Evolutionary conservation across 768 basidiomycete species (phyloP).

Genomic region (Kwoniella bestiolae): DNA sequence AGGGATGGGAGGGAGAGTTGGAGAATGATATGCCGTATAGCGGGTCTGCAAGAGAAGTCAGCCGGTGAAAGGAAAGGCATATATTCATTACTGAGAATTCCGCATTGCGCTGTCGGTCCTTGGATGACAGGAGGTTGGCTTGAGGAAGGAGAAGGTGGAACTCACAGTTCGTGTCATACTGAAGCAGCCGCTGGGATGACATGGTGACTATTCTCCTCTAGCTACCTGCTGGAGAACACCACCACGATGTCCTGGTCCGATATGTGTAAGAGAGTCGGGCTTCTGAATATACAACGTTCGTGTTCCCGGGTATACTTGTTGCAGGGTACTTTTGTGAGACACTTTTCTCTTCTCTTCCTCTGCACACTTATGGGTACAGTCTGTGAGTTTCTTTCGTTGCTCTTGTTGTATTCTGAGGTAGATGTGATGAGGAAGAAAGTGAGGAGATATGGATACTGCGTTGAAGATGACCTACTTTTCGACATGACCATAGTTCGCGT

Average conservation of each 20-base stretch:
- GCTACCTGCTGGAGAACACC: too few relatives aligned
- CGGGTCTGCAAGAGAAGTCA: constrained; percentile 41
- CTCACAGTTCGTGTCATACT: constrained; percentile 86
- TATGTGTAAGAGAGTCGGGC: too few relatives aligned
- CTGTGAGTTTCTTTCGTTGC: too few relatives aligned
- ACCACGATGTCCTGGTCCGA: background rate
- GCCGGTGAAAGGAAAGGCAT: background rate
- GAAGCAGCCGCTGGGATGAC: constrained; percentile 60
- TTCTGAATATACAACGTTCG: background rate
- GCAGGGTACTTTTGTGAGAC: background rate
- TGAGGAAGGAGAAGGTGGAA: background rate
- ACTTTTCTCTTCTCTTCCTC: background rate
- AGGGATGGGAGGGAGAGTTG: constrained; percentile 70
- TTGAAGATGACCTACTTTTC: too few relatives aligned
- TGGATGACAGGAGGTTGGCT: too few relatives aligned
- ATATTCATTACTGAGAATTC: background rate
- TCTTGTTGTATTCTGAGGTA: background rate
- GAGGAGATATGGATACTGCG: too few relatives aligned
- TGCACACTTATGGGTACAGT: too few relatives aligned
- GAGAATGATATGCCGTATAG: constrained; percentile 56
- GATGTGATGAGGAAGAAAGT: background rate
- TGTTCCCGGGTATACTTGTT: background rate
- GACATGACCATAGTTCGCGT: background rate
- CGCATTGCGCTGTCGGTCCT: too few relatives aligned
- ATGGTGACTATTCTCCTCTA: constrained; percentile 2